Conservation (phyloP, 768 basidiomycete genomes). For the Mrakia gelida region DNA sequence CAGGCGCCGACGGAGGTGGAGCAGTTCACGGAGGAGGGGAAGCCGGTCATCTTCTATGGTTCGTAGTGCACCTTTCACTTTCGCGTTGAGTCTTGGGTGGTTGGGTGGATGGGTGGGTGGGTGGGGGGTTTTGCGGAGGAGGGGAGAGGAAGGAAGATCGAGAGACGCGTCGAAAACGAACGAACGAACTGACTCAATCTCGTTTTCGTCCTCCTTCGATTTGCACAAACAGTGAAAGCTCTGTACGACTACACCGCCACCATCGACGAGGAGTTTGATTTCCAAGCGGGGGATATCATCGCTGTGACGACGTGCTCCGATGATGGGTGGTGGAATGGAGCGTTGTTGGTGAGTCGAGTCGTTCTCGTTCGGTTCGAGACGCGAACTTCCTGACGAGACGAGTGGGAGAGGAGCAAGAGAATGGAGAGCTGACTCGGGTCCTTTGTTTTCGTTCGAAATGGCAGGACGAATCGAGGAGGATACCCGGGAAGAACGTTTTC, state of each 20-base stretch:
- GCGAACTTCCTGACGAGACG: too few species aligned
- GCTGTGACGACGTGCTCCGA: conserved; percentile 73
- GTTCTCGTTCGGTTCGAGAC: background rate
- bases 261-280: conserved; percentile 91
- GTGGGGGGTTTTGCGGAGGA: background rate
- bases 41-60: conserved; percentile 84
- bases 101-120: too few species aligned
- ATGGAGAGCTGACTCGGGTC: background rate
- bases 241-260: conserved; percentile 80
- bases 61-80: conserved; percentile 39
- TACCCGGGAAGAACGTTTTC: conserved; percentile 70
- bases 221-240: conserved; percentile 63
- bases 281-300: conserved; percentile 91
- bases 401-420: too few species aligned
- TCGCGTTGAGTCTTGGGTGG: too few species aligned
- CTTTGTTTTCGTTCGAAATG: background rate
- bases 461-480: conserved; percentile 50
- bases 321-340: conserved; percentile 97
- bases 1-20: conserved; percentile 46
- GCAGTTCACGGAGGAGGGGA: conserved; percentile 75
- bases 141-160: background rate
- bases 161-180: too few species aligned
- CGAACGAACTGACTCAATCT: background rate
- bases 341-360: conserved; percentile 56
- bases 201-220: conserved; percentile 33